Evolutionary conservation across 2,329 filamentous ascomycete species (phyloP), one percentile per base, ranked within the genome.

Genomic region (Fusarium albidum): DNA sequence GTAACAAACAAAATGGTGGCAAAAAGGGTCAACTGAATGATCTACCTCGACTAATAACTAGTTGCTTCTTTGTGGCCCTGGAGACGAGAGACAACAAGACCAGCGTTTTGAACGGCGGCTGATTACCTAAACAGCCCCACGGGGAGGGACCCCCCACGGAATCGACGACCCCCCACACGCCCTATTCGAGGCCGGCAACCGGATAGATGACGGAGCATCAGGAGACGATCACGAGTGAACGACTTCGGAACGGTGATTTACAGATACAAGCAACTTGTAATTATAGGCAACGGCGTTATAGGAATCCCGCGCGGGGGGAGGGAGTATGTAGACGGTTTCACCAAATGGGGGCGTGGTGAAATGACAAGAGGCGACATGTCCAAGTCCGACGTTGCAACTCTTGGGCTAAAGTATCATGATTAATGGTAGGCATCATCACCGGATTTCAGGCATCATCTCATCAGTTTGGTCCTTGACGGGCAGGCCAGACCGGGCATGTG

Each of bases 201-300:
- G n/a, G n/a, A n/a, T 47, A 44, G 48, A n/a, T 9, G 40, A 44
- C 25, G 27, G 38, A 28, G 41, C 50, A 45, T 52, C 52, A 56
- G 51, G 38, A 59, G 51, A 60, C 27, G 21, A 38, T 39, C 18
- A 47, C 41, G 12, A n/a, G 7, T 12, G 38, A 40, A 34, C 34
- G 37, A 61, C 15, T 28, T 58, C 43, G 49, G 55, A 45, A 17
- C 18, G 29, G 27, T 13, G 25, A 47, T 38, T 47, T 28, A 28
- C 29, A 26, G 44, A 41, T 44, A 46, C 32, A 32, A n/a, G n/a
- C n/a, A n/a, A n/a, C 33, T 29, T 25, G 4, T 54, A 25, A 6
- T 54, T 39, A n/a, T n/a, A 39, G 49, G 48, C 39, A 42, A 42
- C 14, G 27, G 21, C 8, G 32, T 27, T 14, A 14, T 5, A 31